Evolutionary conservation across 202 grass and related monocot species (phyloP).

Genomic region (Setaria italica): DNA sequence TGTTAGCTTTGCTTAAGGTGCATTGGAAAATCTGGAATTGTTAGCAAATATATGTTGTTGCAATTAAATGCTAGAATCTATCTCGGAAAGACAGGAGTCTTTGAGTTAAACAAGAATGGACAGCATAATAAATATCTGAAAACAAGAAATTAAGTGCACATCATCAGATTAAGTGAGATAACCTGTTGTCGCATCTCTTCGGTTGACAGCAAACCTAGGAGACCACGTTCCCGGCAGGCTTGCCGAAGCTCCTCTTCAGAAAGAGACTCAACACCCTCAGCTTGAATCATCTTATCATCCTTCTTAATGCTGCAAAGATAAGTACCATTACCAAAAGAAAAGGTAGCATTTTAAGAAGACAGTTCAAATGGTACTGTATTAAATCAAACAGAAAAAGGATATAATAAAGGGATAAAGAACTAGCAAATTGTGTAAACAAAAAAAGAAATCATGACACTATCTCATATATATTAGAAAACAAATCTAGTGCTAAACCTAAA

Average conservation of each 20-base stretch:
- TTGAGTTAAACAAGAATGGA: not conserved
- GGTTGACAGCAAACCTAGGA: conserved; percentile 84
- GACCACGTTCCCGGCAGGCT: conserved; percentile 90
- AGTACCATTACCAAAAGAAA: conserved; percentile 40
- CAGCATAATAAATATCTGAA: not conserved
- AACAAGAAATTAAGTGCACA: conserved; percentile 38
- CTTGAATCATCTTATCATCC: conserved; percentile 96
- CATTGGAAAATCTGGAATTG: conserved; percentile 24
- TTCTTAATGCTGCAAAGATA: conserved; percentile 88
- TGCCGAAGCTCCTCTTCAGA: conserved; percentile 96
- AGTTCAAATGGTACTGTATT: conserved; percentile 26
- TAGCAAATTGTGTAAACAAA: conserved; percentile 27
- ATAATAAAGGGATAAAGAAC: conserved; percentile 18
- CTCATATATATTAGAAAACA: conserved; percentile 11
- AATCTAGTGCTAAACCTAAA: conserved; percentile 24
- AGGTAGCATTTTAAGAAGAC: conserved; percentile 31
- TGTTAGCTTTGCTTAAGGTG: conserved; percentile 22
- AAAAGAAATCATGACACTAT: not conserved
- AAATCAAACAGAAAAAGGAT: conserved; percentile 27
- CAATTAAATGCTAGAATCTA: not conserved
- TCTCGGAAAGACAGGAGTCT: not conserved
- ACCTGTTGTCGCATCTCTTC: conserved; percentile 98
- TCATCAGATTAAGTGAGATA: conserved; percentile 38
- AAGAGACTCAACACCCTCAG: conserved; percentile 96
- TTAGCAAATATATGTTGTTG: conserved; percentile 11